Evolutionary conservation across 1,139 yeast genomes (phyloP).

Genomic region (Geotrichum macrosporum): DNA sequence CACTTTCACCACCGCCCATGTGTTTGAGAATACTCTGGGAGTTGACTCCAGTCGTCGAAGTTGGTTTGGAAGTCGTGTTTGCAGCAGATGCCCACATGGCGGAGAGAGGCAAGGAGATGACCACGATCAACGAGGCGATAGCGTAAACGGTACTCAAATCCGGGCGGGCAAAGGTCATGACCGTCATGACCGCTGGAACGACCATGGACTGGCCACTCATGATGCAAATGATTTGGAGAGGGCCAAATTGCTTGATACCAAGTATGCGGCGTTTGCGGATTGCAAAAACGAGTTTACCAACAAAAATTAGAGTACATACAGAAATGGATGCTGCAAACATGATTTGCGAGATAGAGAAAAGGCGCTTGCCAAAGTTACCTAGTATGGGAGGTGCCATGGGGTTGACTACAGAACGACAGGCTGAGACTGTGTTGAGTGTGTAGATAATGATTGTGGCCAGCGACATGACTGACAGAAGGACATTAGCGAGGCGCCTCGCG

Average conservation of each 20-base stretch:
- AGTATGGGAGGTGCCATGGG: conserved; percentile 1
- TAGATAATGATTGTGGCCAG: conserved; percentile 40
- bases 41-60: not conserved
- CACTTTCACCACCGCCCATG: not conserved
- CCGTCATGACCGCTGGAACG: conserved; percentile 59
- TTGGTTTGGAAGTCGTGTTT: conserved; percentile 1
- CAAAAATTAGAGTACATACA: conserved; percentile 55
- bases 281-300: conserved; percentile 61
- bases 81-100: conserved; percentile 69
- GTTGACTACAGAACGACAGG: conserved; percentile 9
- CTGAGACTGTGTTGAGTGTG: conserved; percentile 8
- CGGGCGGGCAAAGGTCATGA: conserved; percentile 26
- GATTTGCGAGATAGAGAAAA: conserved; percentile 39
- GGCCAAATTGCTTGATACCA: conserved; percentile 78
- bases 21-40: not conserved
- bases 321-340: conserved; percentile 66
- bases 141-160: conserved; percentile 38
- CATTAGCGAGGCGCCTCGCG: conserved; percentile 44
- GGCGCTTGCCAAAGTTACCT: conserved; percentile 18
- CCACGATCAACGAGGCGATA: conserved; percentile 46
- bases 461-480: conserved; percentile 45
- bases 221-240: conserved; percentile 71
- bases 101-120: conserved; percentile 71
- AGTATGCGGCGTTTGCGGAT: conserved; percentile 64
- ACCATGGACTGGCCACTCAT: conserved; percentile 81